phyloP scores from a whole-genome alignment of 176 grass and related monocot species.

The Zoysia pacifica region DNA sequence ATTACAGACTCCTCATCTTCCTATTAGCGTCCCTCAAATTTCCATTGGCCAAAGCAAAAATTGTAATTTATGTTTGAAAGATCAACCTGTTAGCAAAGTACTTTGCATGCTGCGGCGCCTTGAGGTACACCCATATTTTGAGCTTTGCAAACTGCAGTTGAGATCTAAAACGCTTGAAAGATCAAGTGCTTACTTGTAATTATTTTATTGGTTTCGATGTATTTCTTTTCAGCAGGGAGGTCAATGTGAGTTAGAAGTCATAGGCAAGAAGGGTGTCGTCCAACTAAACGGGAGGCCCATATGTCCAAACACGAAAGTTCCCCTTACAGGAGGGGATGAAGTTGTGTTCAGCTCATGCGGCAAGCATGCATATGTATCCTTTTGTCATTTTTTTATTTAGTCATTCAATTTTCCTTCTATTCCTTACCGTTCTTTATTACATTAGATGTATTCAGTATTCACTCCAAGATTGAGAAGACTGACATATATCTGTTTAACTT shows the following conservation, averaged over 20 bases:
- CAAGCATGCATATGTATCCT: conserved; percentile 98
- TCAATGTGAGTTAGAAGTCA: conserved; percentile 68
- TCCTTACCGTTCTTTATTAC: conserved; percentile 13
- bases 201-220: conserved; percentile 21
- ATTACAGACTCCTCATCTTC: conserved; percentile 82
- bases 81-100: conserved; percentile 71
- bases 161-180: not conserved
- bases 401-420: conserved; percentile 23
- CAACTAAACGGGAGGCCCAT: conserved; percentile 77
- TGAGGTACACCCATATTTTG: conserved; percentile 57
- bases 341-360: conserved; percentile 73
- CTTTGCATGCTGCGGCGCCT: conserved; percentile 78
- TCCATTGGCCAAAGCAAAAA: conserved; percentile 69
- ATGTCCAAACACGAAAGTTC: conserved; percentile 49
- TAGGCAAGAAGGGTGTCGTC: conserved; percentile 80
- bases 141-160: not conserved
- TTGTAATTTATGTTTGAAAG: conserved; percentile 84
- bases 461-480: conserved; percentile 32
- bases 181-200: conserved; percentile 19
- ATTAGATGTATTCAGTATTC: conserved; percentile 18
- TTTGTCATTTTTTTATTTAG: conserved; percentile 33
- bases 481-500: conserved; percentile 23
- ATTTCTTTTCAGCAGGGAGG: conserved; percentile 37
- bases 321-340: conserved; percentile 90
- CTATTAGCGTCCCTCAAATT: conserved; percentile 62